Conservation (phyloP, 371 early-diverging fungal species). For the Rhizopus sp. region DNA sequence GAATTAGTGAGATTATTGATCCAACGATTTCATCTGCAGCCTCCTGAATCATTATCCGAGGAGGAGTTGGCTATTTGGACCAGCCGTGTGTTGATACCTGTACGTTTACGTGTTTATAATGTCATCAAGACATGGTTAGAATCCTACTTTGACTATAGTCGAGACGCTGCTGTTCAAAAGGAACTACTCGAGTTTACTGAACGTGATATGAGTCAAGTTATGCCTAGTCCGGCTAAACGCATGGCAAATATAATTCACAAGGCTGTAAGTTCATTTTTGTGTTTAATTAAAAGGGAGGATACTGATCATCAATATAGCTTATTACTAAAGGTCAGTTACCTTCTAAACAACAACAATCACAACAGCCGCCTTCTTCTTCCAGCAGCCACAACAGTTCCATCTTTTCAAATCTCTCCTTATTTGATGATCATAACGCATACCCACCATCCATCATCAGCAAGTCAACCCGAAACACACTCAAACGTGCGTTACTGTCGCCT, state of each 20-base stretch:
- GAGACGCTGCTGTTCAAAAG: constrained; percentile 47
- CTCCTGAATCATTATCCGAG: constrained; percentile 66
- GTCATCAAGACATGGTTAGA: constrained; percentile 94
- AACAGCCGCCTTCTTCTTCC: constrained; percentile 1
- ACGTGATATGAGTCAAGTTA: constrained; percentile 32
- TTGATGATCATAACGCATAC: constrained; percentile 36
- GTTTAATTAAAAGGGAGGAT: too few relatives aligned
- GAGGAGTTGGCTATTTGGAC: constrained; percentile 78
- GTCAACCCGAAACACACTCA: constrained; percentile 35
- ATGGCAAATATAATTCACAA: constrained; percentile 42
- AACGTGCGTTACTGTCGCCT: constrained; percentile 29
- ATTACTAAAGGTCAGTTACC: constrained; percentile 13
- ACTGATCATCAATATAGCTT: constrained; percentile 11
- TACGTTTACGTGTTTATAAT: constrained; percentile 87
- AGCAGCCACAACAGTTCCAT: constrained; percentile 21
- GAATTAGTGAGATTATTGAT: constrained; percentile 72
- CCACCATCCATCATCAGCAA: constrained; percentile 34
- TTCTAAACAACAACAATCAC: constrained; percentile 10
- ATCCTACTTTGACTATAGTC: constrained; percentile 70
- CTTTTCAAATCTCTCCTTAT: constrained; percentile 36
- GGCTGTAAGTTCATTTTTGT: constrained; percentile 28
- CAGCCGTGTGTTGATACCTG: constrained; percentile 80
- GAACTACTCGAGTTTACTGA: constrained; percentile 29
- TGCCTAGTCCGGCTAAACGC: constrained; percentile 48
- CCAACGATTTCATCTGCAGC: constrained; percentile 70